Percentiles rank a stretch among this genome's conserved stretches.
Conservation (phyloP, 2,329 filamentous ascomycete species). For the Albifimbria verrucaria region DNA sequence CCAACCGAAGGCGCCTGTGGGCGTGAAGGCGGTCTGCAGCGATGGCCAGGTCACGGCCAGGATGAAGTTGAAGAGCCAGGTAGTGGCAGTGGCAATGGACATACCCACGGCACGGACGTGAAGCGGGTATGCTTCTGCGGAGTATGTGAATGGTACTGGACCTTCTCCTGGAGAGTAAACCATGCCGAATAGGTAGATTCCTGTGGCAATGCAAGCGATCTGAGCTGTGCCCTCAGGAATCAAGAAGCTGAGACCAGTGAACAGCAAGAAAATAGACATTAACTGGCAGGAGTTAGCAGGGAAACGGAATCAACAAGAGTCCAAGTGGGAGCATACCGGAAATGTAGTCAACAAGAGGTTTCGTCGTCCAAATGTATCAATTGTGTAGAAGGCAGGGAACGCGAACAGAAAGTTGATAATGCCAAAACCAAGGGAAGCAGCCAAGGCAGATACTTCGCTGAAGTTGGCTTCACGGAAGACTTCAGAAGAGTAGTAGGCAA, state of each 20-base stretch:
- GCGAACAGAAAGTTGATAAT: conserved; percentile 57
- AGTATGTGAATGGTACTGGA: conserved; percentile 58
- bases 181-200: conserved; percentile 37
- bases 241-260: conserved; percentile 48
- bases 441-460: conserved; percentile 37
- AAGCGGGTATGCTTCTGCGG: conserved; percentile 55
- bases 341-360: conserved; percentile 55
- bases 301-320: not conserved
- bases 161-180: conserved; percentile 50
- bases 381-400: conserved; percentile 55
- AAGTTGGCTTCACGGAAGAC: conserved; percentile 39
- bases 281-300: conserved; percentile 22
- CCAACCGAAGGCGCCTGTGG: conserved; percentile 34
- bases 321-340: conserved; percentile 48
- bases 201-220: conserved; percentile 30
- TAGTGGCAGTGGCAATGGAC: conserved; percentile 41
- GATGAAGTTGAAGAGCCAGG: conserved; percentile 37
- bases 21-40: conserved; percentile 16
- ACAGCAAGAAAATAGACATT: conserved; percentile 53
- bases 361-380: conserved; percentile 57
- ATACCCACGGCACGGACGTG: conserved; percentile 55
- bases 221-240: conserved; percentile 24
- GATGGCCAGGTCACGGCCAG: conserved; percentile 31
- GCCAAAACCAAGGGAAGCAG: conserved; percentile 55
- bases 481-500: conserved; percentile 53